These are phyloP conservation scores for Teunomyces pallodes DNA, from an alignment of 805 yeast species.

Conservation along the genomic window DNA sequence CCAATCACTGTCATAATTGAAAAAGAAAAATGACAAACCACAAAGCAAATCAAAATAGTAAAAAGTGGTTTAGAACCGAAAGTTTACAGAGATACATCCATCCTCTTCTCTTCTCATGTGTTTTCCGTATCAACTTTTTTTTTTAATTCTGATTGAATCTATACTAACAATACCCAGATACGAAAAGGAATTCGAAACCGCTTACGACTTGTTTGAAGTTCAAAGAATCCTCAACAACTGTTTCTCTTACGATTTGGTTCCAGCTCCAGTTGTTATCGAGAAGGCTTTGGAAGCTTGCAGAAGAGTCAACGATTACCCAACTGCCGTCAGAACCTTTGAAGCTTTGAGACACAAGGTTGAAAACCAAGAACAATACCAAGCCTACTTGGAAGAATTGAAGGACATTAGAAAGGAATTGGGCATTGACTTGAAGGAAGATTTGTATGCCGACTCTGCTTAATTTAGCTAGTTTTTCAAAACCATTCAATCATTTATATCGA, in stretches of 20 bases:
- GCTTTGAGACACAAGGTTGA: slow-evolving; percentile 96
- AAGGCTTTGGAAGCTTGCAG: slow-evolving; percentile 97
- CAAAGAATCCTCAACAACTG: slow-evolving; percentile 95
- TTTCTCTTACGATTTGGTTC: slow-evolving; percentile 97
- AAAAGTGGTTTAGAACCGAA: too few relatives aligned
- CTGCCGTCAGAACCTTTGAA: slow-evolving; percentile 97
- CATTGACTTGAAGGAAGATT: slow-evolving; percentile 87
- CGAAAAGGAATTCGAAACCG: slow-evolving; percentile 95
- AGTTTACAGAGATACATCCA: not conserved
- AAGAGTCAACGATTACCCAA: slow-evolving; percentile 98
- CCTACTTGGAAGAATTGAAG: slow-evolving; percentile 92
- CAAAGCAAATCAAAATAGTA: too few relatives aligned
- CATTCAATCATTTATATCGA: not conserved
- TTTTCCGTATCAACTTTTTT: not conserved
- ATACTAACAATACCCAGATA: slow-evolving; percentile 50
- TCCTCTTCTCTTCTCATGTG: not conserved
- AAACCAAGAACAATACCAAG: slow-evolving; percentile 88
- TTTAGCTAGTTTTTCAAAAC: not conserved
- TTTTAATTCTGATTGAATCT: not conserved
- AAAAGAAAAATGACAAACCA: too few relatives aligned
- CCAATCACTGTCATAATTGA: too few relatives aligned
- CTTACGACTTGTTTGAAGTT: slow-evolving; percentile 51
- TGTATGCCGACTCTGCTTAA: slow-evolving; percentile 45
- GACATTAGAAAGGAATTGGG: slow-evolving; percentile 91
- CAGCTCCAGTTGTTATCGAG: slow-evolving; percentile 94